Evolutionary conservation across 2,329 filamentous ascomycete genomes (phyloP).

Genomic region (Aspergillus novoparasiticus): DNA sequence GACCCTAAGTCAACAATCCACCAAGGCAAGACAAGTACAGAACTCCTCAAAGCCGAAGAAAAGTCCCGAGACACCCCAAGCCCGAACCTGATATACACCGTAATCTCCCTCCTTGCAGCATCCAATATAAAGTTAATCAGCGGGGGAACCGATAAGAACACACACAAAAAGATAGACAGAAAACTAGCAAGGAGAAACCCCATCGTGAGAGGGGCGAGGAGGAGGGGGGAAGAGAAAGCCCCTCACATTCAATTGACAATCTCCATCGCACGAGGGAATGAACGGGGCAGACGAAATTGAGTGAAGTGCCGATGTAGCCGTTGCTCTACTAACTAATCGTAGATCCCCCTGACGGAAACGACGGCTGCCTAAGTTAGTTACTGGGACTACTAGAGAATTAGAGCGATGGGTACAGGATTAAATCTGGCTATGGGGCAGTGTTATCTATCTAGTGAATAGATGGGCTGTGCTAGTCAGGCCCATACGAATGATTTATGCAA

Average conservation of each 20-base stretch:
- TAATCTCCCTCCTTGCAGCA: neutral
- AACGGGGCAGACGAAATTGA: neutral
- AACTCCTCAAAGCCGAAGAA: neutral
- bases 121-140: neutral
- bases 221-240: neutral
- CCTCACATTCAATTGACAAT: neutral
- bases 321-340: slow-evolving; percentile 3
- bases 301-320: neutral
- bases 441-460: neutral
- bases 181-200: neutral
- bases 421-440: neutral
- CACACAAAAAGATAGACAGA: neutral
- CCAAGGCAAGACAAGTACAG: neutral
- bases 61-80: neutral
- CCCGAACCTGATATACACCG: neutral
- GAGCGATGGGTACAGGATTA: neutral
- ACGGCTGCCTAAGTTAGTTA: neutral
- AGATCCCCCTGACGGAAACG: slow-evolving; percentile 6
- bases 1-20: neutral
- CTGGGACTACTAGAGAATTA: neutral
- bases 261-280: neutral
- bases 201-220: neutral
- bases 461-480: neutral
- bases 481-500: neutral
- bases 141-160: neutral